Conservation (phyloP, 2,329 filamentous ascomycete genomes). For the Alternaria sp. region DNA sequence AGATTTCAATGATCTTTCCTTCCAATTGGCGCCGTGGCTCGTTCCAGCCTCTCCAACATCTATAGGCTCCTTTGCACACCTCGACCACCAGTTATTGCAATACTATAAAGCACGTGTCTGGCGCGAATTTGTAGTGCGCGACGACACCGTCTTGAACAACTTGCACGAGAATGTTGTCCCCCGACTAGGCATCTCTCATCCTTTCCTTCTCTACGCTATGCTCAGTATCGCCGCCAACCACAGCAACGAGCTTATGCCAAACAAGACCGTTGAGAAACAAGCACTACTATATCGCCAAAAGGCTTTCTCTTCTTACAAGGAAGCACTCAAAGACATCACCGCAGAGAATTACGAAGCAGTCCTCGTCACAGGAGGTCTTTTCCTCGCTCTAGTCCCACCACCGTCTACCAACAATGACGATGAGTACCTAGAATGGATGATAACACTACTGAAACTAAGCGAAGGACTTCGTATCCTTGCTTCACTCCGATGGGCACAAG, state of each 20-base stretch:
- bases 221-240: conserved; percentile 42
- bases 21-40: conserved; percentile 22
- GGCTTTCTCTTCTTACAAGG: conserved; percentile 37
- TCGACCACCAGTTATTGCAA: conserved; percentile 36
- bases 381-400: conserved; percentile 32
- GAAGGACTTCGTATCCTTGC: conserved; percentile 45
- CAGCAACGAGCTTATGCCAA: conserved; percentile 23
- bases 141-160: conserved; percentile 23
- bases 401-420: conserved; percentile 21
- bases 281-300: conserved; percentile 40
- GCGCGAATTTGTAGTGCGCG: conserved; percentile 32
- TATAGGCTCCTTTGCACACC: conserved; percentile 29
- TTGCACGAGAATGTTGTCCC: conserved; percentile 39
- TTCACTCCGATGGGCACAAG: conserved; percentile 39
- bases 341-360: conserved; percentile 45
- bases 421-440: conserved; percentile 35
- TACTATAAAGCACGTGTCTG: conserved; percentile 40
- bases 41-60: conserved; percentile 31
- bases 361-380: conserved; percentile 36
- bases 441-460: conserved; percentile 37
- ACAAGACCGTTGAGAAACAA: conserved; percentile 21
- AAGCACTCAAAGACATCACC: conserved; percentile 41
- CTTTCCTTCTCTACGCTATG: conserved; percentile 38
- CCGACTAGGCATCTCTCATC: conserved; percentile 27
- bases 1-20: conserved; percentile 25